Evolutionary conservation across 1,284 basidiomycete genomes (phyloP), one percentile per base, ranked within the genome.

Genomic region (Dichomitus squalens): DNA sequence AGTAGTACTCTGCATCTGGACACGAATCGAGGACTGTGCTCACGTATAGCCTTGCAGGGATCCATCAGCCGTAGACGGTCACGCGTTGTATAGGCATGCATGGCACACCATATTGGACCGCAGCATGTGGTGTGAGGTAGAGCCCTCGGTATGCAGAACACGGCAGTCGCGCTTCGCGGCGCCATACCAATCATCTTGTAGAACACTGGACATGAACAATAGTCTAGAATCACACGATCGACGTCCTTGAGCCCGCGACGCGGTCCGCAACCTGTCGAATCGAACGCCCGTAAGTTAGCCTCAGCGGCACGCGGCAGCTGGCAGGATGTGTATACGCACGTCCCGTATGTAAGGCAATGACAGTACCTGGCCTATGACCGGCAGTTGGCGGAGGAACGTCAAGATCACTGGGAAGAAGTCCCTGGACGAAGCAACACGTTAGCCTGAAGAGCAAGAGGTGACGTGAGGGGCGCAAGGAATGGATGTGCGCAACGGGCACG

Each of bases 401-500:
- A 99, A 80, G 58, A 99, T 93, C 57, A 98, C 96, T 5, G 97
- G 97, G 86, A 99, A 99, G 82, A 99, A 99, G 76, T 98, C 96
- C 48, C 96, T 99, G 76, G n/a, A 36, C 5, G 23, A 12, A 38
- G 25, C 9, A 18, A n/a, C 29, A 16, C 7, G 39, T 31, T 20
- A 39, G 39, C n/a, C 8, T 33, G n/a, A n/a, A n/a, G n/a, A n/a
- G n/a, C n/a, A n/a, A n/a, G n/a, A n/a, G n/a, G n/a, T n/a, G 49
- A 40, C 25, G 38, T 50, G 16, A n/a, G 49, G 38, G 49, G 49
- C 12, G 48, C n/a, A 33, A n/a, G 20, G 31, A 33, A 49, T 20
- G 29, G 29, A 25, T n/a, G n/a, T n/a, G n/a, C n/a, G n/a, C n/a
- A n/a, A n/a, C n/a, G n/a, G n/a, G 31, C 31, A 41, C 40, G 25